Conservation (phyloP, 306 rosid genomes). For the Gillenia trifoliata region DNA sequence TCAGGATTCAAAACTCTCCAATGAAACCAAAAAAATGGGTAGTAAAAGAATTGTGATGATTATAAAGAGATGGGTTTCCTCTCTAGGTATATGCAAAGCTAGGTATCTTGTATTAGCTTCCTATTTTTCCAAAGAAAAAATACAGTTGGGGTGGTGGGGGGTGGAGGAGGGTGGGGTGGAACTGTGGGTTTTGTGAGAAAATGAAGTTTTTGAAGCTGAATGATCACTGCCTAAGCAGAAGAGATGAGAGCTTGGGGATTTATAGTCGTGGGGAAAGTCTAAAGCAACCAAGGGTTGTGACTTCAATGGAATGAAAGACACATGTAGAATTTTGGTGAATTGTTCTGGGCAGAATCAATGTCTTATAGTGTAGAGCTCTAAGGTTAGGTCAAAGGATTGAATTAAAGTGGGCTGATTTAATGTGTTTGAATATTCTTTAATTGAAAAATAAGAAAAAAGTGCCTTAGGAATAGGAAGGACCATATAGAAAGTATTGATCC, state of each 20-base stretch:
- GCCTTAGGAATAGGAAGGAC: neutral
- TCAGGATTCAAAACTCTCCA: too few species aligned
- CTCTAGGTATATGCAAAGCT: neutral
- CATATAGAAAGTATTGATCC: neutral
- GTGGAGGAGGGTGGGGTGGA: too few species aligned
- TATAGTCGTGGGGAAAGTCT: neutral
- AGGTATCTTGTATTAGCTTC: neutral
- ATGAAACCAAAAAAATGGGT: too few species aligned
- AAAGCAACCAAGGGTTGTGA: neutral
- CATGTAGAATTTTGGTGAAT: neutral
- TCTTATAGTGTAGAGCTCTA: neutral
- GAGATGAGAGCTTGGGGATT: conserved; percentile 5
- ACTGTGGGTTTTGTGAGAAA: neutral
- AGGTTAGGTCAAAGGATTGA: conserved; percentile 15
- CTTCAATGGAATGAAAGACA: neutral
- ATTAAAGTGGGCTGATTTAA: neutral
- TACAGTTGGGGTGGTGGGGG: neutral
- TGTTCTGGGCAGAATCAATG: neutral
- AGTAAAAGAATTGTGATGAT: neutral
- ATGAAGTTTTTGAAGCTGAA: neutral
- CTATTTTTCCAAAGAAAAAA: neutral
- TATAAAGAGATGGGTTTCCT: neutral
- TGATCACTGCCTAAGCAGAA: conserved; percentile 2
- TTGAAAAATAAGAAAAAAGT: neutral
- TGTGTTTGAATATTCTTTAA: conserved; percentile 10